These are phyloP conservation scores for Metarhizium anisopliae DNA, from an alignment of 2,329 filamentous ascomycete genomes.

Conservation along the genomic window DNA sequence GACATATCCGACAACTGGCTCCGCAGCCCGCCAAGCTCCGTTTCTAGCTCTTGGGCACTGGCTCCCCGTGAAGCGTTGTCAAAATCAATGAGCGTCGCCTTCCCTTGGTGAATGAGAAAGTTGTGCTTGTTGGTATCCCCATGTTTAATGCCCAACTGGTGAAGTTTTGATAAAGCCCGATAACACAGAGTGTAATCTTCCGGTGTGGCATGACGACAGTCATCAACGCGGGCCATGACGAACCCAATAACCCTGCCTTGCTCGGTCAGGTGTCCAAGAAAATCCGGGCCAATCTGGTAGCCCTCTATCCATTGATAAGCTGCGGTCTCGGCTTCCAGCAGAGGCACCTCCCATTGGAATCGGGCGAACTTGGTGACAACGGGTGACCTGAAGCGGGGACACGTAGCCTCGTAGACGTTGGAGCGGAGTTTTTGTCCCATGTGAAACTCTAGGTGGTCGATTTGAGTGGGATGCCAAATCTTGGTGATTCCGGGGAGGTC, in stretches of 20 bases:
- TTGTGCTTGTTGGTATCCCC: conserved; percentile 30
- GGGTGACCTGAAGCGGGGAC: too few relatives aligned
- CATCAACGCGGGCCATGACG: conserved; percentile 21
- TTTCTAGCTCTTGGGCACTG: not conserved
- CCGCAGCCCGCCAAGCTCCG: not conserved
- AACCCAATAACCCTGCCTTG: conserved; percentile 25
- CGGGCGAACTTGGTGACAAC: conserved; percentile 23
- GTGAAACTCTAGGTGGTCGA: too few relatives aligned
- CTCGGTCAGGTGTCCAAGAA: conserved; percentile 18
- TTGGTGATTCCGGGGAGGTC: not conserved
- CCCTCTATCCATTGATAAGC: conserved; percentile 19
- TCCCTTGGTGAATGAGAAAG: conserved; percentile 22
- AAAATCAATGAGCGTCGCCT: conserved; percentile 23
- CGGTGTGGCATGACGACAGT: conserved; percentile 16
- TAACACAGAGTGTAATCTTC: conserved; percentile 20
- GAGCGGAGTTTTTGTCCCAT: too few relatives aligned
- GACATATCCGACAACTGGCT: not conserved
- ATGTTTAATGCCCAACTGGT: conserved; percentile 21
- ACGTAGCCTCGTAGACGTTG: too few relatives aligned
- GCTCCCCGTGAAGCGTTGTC: conserved; percentile 4
- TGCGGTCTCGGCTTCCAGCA: conserved; percentile 22
- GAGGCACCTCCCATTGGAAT: conserved; percentile 23
- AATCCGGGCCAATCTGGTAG: conserved; percentile 20
- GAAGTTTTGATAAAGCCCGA: conserved; percentile 16
- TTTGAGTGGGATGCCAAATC: too few relatives aligned